Conservation (phyloP, 2,329 filamentous ascomycete species). For the Fusarium redolens region DNA sequence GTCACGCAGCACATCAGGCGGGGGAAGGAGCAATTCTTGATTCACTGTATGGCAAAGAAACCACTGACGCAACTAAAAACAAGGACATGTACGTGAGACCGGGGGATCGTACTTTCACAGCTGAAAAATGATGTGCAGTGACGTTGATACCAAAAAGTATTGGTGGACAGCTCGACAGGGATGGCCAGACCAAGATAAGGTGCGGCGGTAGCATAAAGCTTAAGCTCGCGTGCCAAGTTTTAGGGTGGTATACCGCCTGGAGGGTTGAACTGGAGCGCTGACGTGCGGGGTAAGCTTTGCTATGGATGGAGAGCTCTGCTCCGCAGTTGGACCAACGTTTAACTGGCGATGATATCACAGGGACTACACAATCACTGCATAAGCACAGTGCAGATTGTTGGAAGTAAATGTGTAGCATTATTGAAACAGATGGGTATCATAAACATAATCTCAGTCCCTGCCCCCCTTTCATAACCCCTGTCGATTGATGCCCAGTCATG, state of each 20-base stretch:
- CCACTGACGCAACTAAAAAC: conserved; percentile 36
- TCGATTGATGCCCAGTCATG: neutral
- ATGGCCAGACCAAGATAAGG: conserved; percentile 28
- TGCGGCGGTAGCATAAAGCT: conserved; percentile 7
- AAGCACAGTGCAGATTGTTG: neutral
- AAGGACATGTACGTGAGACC: conserved; percentile 1
- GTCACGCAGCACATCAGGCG: neutral
- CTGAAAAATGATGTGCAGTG: conserved; percentile 36
- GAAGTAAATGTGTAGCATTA: neutral
- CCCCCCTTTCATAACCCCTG: neutral
- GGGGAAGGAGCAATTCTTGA: conserved; percentile 20
- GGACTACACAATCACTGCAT: neutral
- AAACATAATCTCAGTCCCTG: neutral
- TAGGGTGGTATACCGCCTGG: neutral
- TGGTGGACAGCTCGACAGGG: conserved; percentile 9
- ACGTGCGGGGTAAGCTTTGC: neutral
- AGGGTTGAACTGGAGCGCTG: neutral
- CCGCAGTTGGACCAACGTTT: neutral
- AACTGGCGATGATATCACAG: conserved; percentile 5
- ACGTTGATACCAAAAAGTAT: conserved; percentile 28
- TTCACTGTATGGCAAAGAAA: conserved; percentile 9
- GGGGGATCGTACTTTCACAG: conserved; percentile 5
- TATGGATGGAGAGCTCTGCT: neutral
- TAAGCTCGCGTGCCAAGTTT: conserved; percentile 29
- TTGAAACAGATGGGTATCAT: conserved; percentile 10